Evolutionary conservation across 768 basidiomycete species (phyloP).

Genomic region (Neoboletus subvelutipes): DNA sequence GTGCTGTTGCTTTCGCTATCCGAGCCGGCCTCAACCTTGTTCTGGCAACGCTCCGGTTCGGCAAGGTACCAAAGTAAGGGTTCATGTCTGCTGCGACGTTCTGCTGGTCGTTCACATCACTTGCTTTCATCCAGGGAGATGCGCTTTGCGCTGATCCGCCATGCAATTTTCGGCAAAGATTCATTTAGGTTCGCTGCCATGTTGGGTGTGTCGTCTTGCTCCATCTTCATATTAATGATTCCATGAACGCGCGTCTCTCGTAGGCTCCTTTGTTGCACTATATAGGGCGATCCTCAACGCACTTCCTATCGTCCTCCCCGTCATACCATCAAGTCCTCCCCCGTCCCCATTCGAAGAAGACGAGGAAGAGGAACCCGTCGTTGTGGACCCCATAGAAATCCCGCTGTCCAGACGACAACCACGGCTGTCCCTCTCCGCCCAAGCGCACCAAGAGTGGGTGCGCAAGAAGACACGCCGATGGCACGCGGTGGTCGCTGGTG

Average conservation of each 20-base stretch:
- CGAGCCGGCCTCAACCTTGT: constrained; percentile 83
- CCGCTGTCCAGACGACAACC: constrained; percentile 37
- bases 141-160: constrained; percentile 66
- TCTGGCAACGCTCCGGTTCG: constrained; percentile 70
- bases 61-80: constrained; percentile 62
- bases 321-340: constrained; percentile 23
- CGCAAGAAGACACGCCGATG: constrained; percentile 69
- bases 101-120: background rate
- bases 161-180: constrained; percentile 82
- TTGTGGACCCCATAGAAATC: constrained; percentile 14
- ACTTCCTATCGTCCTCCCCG: constrained; percentile 67
- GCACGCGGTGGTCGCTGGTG: constrained; percentile 80
- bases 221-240: too few relatives aligned
- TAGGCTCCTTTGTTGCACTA: constrained; percentile 72
- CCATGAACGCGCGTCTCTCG: background rate
- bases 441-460: constrained; percentile 61
- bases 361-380: constrained; percentile 19
- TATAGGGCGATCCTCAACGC: constrained; percentile 82
- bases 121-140: constrained; percentile 47
- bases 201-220: constrained; percentile 54
- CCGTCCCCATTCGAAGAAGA: constrained; percentile 34
- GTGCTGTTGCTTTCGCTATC: constrained; percentile 74
- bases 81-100: background rate
- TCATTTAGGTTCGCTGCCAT: constrained; percentile 84
- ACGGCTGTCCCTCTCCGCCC: constrained; percentile 60